phyloP scores from a whole-genome alignment of 352 stramenopile genomes.

The Globisporangium nagaii region DNA sequence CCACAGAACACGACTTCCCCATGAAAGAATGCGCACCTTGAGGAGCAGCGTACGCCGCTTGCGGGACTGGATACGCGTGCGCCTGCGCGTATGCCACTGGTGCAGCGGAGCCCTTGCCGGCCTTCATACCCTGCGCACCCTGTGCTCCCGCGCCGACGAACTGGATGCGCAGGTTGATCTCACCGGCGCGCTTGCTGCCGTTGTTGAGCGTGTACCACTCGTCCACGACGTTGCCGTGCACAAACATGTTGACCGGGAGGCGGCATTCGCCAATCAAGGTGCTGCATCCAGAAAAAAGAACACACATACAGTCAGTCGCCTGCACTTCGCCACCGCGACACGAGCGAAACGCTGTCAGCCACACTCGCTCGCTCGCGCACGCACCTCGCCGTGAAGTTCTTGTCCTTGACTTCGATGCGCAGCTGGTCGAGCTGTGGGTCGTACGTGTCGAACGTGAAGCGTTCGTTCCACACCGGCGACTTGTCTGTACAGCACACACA shows the following conservation, averaged over 20 bases:
- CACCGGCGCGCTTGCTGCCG: slow-evolving; percentile 41
- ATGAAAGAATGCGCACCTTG: neutral
- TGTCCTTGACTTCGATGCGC: slow-evolving; percentile 76
- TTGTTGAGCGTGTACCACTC: slow-evolving; percentile 83
- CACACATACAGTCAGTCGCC: neutral
- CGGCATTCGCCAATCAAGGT: slow-evolving; percentile 68
- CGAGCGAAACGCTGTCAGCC: neutral
- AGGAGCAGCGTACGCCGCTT: slow-evolving; percentile 9
- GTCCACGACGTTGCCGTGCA: slow-evolving; percentile 57
- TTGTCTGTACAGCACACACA: slow-evolving; percentile 29
- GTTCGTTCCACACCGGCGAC: slow-evolving; percentile 76
- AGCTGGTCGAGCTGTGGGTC: slow-evolving; percentile 73
- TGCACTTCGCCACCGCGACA: too few relatives aligned
- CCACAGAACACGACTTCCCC: neutral
- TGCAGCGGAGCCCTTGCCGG: neutral
- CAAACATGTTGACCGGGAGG: slow-evolving; percentile 72
- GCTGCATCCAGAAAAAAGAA: slow-evolving; percentile 12
- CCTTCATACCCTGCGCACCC: neutral
- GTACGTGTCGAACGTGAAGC: slow-evolving; percentile 72
- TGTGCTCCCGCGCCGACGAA: too few relatives aligned
- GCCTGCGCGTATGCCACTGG: slow-evolving; percentile 17
- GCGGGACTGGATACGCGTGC: slow-evolving; percentile 28
- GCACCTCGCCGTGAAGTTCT: slow-evolving; percentile 75
- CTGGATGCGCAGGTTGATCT: slow-evolving; percentile 83
- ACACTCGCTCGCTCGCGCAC: neutral